Conservation (phyloP, 2,329 filamentous ascomycete species). For the Cytospora schulzeri region DNA sequence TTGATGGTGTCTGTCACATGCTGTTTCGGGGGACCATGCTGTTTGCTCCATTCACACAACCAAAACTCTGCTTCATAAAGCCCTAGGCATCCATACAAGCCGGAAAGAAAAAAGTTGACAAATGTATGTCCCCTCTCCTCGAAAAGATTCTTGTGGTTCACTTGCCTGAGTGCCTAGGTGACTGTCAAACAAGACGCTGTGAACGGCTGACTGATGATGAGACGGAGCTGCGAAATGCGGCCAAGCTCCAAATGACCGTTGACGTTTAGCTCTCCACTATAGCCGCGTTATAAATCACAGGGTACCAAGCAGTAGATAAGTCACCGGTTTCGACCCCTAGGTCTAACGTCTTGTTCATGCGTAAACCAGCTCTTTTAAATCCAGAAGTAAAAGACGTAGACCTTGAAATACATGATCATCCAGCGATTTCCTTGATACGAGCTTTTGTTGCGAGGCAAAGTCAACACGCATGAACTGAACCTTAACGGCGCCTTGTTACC, state of each 20-base stretch:
- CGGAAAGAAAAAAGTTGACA: not conserved
- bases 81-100: not conserved
- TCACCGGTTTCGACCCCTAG: slow-evolving; percentile 2
- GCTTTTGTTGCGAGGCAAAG: not conserved
- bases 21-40: not conserved
- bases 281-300: slow-evolving; percentile 10
- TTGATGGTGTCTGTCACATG: not conserved
- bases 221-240: too few relatives aligned
- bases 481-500: not conserved
- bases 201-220: not conserved
- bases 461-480: not conserved
- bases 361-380: not conserved
- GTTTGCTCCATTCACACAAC: not conserved
- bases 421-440: not conserved
- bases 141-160: not conserved
- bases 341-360: not conserved
- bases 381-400: not conserved
- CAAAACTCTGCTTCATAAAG: not conserved
- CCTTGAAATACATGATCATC: not conserved
- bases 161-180: not conserved
- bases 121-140: not conserved
- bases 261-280: not conserved
- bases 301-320: slow-evolving; percentile 6
- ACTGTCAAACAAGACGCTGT: not conserved
- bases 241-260: not conserved